Base-by-base conservation (phyloP, 441 rosid species). In the Adansonia gregorii region DNA sequence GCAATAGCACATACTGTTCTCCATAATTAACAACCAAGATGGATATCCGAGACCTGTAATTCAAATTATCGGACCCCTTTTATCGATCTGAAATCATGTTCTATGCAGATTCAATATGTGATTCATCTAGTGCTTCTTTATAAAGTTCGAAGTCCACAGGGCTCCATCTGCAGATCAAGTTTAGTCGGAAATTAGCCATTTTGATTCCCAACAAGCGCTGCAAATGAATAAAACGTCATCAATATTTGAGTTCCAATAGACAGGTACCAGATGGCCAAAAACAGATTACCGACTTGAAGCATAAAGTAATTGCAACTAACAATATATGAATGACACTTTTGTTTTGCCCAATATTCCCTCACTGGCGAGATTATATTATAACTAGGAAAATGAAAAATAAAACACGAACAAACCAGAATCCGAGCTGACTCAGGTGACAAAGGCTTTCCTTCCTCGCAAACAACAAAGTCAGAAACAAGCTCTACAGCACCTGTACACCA, bases 361-460 rank as follows among this genome's bases (percentile, higher is more conserved):
- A 31, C 7, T 4, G 14, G 8, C 64, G 6, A 49, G 31, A 22
- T 52, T 12, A 54, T n/a, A 14, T 8, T 49, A 49, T 17, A 27
- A 22, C 22, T 11, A 19, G 20, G 8, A 3, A 52, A 65, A 24
- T 24, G 20, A 22, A 67, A 24, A 24, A 10, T 27, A 41, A 51
- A 51, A 27, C 35, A 31, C 0, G 11, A 31, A 80, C 80, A 19
- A 69, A 94, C 98, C 98, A 97, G 88, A 82, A 97, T 91, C 67
- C 97, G 94, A 74, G 97, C 85, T 27, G 98, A 85, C 84, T 94
- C 94, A 0, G 99, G 99, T 6, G 98, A 94, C 76, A 97, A 78
- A 15, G 92, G 92, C 76, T 94, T 90, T 71, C 95, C 97, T 83
- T 97, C 98, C 85, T 97, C 93, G 54, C 99, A 94, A 46, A 97